Evolutionary conservation across 2,329 filamentous ascomycete genomes (phyloP), one percentile per base, ranked within the genome.

Genomic region (Amauroascus verrucosus): DNA sequence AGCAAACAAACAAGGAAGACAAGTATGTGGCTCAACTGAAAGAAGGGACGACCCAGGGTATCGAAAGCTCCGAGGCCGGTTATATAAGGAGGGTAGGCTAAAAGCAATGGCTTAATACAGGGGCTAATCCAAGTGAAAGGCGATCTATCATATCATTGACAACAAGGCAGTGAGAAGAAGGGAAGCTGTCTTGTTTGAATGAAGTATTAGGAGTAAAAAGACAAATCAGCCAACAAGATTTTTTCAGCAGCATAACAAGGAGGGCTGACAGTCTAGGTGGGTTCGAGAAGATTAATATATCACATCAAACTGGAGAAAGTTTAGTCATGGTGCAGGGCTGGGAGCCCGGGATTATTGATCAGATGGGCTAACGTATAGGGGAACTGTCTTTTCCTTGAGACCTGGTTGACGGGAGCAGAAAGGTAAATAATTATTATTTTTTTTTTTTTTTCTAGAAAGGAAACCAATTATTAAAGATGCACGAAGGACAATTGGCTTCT

Each of bases 291-390:
- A 37, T 18, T 48, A 37, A 38, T 48, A 48, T 48, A 48, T 48
- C 18, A 46, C 26, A 6, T 4, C 30, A 48, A 14, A 16, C 33
- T 8, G 46, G 20, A 26, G 32, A 38, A 48, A 32, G 13, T 48
- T 48, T 48, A 48, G 45, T 37, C 32, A 45, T 37, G 30, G 45
- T 33, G 20, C 45, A 48, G 45, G 45, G 26, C 45, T n/a, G 35
- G 22, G 32, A 1, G 22, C 46, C n/a, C 46, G 38, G 46, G 32
- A 48, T 38, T 28, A 45, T 26, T 18, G 46, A 48, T 48, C 46
- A 28, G 26, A 35, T 24, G 28, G 18, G 18, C 28, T 48, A 48
- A 37, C 18, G 32, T 37, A 35, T 45, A 38, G 14, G 13, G n/a
- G 30, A 35, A 38, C 33, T 38, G 11, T 28, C 16, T 38, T 37